These are phyloP conservation scores for Vicia faba DNA, from an alignment of 306 rosid genomes.

Conservation along the genomic window DNA sequence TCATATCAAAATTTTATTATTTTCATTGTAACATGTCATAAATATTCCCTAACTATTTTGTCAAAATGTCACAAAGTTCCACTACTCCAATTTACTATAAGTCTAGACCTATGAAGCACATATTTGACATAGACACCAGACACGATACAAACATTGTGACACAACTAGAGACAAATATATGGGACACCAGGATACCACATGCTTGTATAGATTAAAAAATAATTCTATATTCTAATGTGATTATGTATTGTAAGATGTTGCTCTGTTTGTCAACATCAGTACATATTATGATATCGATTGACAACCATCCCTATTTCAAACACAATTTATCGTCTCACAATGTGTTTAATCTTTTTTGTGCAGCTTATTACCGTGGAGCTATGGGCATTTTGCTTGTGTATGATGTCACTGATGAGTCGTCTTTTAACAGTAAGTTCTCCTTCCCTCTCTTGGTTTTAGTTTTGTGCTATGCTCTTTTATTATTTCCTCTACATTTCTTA, in stretches of 20 bases:
- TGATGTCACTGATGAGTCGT: conserved; percentile 94
- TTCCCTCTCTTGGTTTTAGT: conserved; percentile 24
- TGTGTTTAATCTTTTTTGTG: conserved; percentile 29
- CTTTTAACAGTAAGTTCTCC: conserved; percentile 80
- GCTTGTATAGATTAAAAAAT: neutral
- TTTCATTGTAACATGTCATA: too few species aligned
- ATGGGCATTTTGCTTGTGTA: conserved; percentile 99
- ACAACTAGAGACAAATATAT: neutral
- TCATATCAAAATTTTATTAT: too few species aligned
- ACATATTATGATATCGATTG: conserved; percentile 15
- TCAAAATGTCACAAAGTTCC: conserved; percentile 4
- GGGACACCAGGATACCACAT: neutral
- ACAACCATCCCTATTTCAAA: neutral
- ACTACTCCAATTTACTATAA: neutral
- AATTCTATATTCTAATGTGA: conserved; percentile 1
- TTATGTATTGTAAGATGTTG: neutral
- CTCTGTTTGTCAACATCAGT: conserved; percentile 9
- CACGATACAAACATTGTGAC: neutral
- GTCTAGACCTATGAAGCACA: neutral
- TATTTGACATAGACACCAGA: neutral
- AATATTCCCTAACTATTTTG: neutral
- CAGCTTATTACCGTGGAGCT: conserved; percentile 98
- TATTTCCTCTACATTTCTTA: neutral
- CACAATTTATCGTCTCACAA: neutral
- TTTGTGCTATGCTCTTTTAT: conserved; percentile 3